Conservation (phyloP, 1,139 yeast genomes). For the Yamadazyma songkhlaensis region DNA sequence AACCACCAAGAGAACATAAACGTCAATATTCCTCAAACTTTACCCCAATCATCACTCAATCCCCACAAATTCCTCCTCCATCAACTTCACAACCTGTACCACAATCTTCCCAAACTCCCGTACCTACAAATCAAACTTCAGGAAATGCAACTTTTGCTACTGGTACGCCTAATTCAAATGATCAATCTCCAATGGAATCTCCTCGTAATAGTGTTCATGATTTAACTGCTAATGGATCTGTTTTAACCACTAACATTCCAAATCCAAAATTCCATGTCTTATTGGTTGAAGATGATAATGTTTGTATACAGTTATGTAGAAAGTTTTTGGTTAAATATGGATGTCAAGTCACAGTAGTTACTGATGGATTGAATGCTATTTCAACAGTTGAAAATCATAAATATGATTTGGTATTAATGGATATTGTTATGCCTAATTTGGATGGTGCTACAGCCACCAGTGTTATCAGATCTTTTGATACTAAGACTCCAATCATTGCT, state of each 20-base stretch:
- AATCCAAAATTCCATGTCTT: conserved; percentile 64
- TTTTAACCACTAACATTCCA: conserved; percentile 30
- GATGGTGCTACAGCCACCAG: conserved; percentile 95
- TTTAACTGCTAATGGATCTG: conserved; percentile 9
- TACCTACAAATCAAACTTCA: conserved; percentile 1
- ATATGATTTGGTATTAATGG: conserved; percentile 87
- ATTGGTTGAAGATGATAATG: conserved; percentile 83
- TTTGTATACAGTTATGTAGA: conserved; percentile 73
- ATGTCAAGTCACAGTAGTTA: conserved; percentile 87
- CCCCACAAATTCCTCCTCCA: conserved; percentile 1
- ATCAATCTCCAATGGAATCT: conserved; percentile 17
- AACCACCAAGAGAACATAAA: not conserved
- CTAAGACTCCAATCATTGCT: conserved; percentile 84
- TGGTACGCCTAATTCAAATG: conserved; percentile 15
- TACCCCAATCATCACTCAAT: not conserved
- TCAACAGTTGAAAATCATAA: conserved; percentile 70
- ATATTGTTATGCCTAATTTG: conserved; percentile 88
- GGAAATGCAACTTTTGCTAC: not conserved
- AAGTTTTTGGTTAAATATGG: conserved; percentile 85
- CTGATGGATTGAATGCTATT: conserved; percentile 89
- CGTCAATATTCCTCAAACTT: not conserved
- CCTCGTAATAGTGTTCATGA: conserved; percentile 9
- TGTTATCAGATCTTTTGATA: conserved; percentile 78
- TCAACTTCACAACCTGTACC: conserved; percentile 1
- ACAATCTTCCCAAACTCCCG: conserved; percentile 1